Evolutionary conservation across 163 green algal species (phyloP).

Genomic region (Trebouxia gelatinosa): DNA sequence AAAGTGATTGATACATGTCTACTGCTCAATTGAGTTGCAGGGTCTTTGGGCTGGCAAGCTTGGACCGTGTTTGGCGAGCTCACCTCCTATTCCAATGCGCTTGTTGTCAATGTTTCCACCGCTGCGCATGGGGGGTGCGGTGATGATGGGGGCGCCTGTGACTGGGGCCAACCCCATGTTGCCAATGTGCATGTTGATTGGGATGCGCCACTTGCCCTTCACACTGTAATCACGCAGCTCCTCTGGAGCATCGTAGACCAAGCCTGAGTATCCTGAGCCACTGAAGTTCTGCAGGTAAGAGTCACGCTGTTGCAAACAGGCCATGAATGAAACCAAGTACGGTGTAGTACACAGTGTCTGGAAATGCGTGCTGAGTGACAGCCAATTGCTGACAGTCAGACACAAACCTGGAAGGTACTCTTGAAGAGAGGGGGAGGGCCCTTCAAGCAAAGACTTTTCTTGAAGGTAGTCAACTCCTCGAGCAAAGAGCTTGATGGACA

Average conservation of each 20-base stretch:
- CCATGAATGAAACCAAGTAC: too few relatives aligned
- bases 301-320: too few relatives aligned
- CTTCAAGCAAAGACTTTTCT: constrained; percentile 24
- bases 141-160: not conserved
- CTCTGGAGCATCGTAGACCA: constrained; percentile 9
- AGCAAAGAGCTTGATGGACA: constrained; percentile 24
- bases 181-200: constrained; percentile 53
- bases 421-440: constrained; percentile 1
- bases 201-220: constrained; percentile 44
- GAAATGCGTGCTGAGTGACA: too few relatives aligned
- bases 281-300: not conserved
- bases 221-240: constrained; percentile 51
- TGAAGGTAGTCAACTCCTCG: constrained; percentile 12
- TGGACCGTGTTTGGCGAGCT: constrained; percentile 59
- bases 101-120: constrained; percentile 69
- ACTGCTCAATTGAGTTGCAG: too few relatives aligned
- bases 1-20: too few relatives aligned
- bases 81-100: constrained; percentile 55
- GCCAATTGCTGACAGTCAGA: too few relatives aligned
- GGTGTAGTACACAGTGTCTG: too few relatives aligned
- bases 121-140: not conserved
- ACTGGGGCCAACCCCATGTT: constrained; percentile 61
- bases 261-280: not conserved
- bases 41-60: too few relatives aligned
- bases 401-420: constrained; percentile 22